Conservation (phyloP, 1,139 yeast genomes). For the Pichia sp. region DNA sequence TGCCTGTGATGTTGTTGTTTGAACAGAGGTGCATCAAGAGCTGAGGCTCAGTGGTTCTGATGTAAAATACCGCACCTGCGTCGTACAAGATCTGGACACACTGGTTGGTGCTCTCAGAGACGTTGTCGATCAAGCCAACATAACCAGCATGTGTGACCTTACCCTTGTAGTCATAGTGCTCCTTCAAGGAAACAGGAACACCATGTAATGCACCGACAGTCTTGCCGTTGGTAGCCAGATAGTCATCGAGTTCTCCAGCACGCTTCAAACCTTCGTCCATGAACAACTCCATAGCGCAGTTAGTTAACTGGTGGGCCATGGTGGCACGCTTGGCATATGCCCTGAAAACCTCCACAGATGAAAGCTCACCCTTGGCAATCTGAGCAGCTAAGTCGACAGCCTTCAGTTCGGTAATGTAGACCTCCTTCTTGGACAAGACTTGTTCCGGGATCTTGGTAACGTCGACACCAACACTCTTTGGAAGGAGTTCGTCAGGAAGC, state of each 20-base stretch:
- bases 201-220: slow-evolving; percentile 49
- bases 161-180: slow-evolving; percentile 55
- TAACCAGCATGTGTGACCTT: slow-evolving; percentile 53
- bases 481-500: slow-evolving; percentile 22
- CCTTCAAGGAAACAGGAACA: slow-evolving; percentile 53
- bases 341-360: slow-evolving; percentile 45
- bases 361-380: slow-evolving; percentile 34
- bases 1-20: slow-evolving; percentile 42
- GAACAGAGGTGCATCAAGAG: slow-evolving; percentile 47
- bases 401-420: slow-evolving; percentile 35
- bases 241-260: slow-evolving; percentile 35
- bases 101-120: slow-evolving; percentile 39
- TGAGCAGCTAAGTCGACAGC: slow-evolving; percentile 37
- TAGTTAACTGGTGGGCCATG: slow-evolving; percentile 45
- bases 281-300: slow-evolving; percentile 53
- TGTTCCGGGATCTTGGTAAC: slow-evolving; percentile 36
- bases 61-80: slow-evolving; percentile 50
- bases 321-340: slow-evolving; percentile 53
- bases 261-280: slow-evolving; percentile 39
- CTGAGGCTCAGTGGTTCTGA: slow-evolving; percentile 42
- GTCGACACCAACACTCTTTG: slow-evolving; percentile 29
- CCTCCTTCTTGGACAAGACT: slow-evolving; percentile 32
- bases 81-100: slow-evolving; percentile 42
- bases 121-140: slow-evolving; percentile 41
- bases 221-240: slow-evolving; percentile 35